Base-by-base conservation (phyloP, 176 grass and related monocot genomes). In the Microstegium vimineum region DNA sequence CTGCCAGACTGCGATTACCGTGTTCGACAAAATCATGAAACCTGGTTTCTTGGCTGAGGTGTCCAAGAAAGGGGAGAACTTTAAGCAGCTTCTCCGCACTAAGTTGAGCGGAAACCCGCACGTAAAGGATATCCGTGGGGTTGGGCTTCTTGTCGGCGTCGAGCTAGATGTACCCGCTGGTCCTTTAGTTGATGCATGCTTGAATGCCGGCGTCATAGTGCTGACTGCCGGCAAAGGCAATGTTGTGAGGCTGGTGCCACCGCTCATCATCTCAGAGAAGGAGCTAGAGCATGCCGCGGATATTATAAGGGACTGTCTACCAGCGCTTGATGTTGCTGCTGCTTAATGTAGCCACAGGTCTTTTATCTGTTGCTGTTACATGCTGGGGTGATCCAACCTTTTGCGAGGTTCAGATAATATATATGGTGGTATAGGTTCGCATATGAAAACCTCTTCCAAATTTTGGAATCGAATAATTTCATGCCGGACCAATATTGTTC, bases 181-280 rank as follows among this genome's bases (percentile, higher is more conserved):
- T 60, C 79, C 77, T 34, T 67, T 95, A 2, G 95, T 98, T 0
- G 77, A 93, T 7, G 87, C 90, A 0, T 98, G 95, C 54, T 59
- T 92, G 59, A 73, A 95, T 26, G 86, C 83, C 12, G 95, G 95
- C n/a, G 91, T 95, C 73, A 51, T 95, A 23, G 70, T 95, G 69
- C 69, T 93, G 79, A 90, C 93, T 0, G 90, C 96, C 8, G 96
- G 96, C 27, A 95, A 93, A 65, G 96, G 93, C 62, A 93, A 98
- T 85, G 96, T 98, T 0, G 84, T 95, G 17, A 88, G 96, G 85
- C 79, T 93, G 0, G 90, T 95, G 20, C 96, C 92, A 1, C 92
- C 90, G 5, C 85, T 95, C 49, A 84, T 93, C 81, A 83, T 98
- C 63, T 93, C 95, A 0, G 90, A 89, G 31, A 82, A 90, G 84